Percentiles rank a stretch among this genome's conserved stretches.
Evolutionary conservation across 768 basidiomycete species (phyloP).

Genomic region (Amanita phalloides): DNA sequence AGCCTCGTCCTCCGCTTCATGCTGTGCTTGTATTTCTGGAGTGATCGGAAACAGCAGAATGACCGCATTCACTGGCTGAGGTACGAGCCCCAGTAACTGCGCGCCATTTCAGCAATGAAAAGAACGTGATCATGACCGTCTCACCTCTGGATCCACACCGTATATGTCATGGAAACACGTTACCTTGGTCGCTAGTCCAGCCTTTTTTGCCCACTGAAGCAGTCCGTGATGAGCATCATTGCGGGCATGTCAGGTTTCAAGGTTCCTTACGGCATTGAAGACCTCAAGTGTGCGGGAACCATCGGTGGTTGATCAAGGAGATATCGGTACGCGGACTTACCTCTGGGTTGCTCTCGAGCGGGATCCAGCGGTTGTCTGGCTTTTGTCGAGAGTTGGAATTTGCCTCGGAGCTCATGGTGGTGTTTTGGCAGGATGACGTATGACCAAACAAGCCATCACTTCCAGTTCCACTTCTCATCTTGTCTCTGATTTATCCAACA

Average conservation of each 20-base stretch:
- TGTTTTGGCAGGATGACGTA: not conserved
- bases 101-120: not conserved
- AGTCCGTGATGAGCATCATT: not conserved
- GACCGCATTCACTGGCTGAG: conserved; percentile 72
- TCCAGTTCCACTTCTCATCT: not conserved
- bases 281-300: not conserved
- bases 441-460: not conserved
- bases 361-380: conserved; percentile 48
- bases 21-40: conserved; percentile 33
- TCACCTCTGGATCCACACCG: conserved; percentile 59
- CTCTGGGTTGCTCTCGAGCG: conserved; percentile 66
- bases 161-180: conserved; percentile 61
- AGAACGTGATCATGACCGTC: conserved; percentile 4
- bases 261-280: conserved; percentile 20
- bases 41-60: conserved; percentile 74
- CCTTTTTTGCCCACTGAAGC: conserved; percentile 56
- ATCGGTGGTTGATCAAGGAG: not conserved
- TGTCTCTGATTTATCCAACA: not conserved
- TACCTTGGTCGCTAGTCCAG: conserved; percentile 42
- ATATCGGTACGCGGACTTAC: conserved; percentile 11
- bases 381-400: not conserved
- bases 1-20: conserved; percentile 48
- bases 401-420: not conserved
- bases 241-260: not conserved
- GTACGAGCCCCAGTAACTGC: conserved; percentile 62